Evolutionary conservation across 352 stramenopile genomes (phyloP).

Genomic region (Sclerospora graminicola): DNA sequence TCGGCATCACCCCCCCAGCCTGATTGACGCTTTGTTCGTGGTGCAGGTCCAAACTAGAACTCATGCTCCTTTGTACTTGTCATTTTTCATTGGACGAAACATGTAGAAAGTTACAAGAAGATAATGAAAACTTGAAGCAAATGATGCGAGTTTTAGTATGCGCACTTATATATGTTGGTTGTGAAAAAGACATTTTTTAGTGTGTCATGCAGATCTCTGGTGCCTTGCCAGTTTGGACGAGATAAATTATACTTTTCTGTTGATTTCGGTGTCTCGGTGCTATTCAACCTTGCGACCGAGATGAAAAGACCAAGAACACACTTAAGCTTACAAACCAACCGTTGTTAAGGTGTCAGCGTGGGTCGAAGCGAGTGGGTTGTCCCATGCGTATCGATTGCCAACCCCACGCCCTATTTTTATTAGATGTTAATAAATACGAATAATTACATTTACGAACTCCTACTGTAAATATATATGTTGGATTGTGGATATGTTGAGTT

Average conservation of each 20-base stretch:
- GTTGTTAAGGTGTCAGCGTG: too few relatives aligned
- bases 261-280: slow-evolving; percentile 27
- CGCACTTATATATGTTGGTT: slow-evolving; percentile 24
- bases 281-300: too few relatives aligned
- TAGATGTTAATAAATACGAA: too few relatives aligned
- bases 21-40: background rate
- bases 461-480: too few relatives aligned
- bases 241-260: slow-evolving; percentile 25
- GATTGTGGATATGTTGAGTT: too few relatives aligned
- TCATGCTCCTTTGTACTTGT: slow-evolving; percentile 52
- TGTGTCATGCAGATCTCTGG: slow-evolving; percentile 70
- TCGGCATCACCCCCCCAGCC: background rate
- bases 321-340: too few relatives aligned
- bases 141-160: slow-evolving; percentile 27
- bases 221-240: slow-evolving; percentile 13
- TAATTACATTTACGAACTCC: too few relatives aligned
- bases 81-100: slow-evolving; percentile 29
- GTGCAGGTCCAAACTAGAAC: slow-evolving; percentile 42
- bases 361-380: too few relatives aligned
- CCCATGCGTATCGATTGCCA: too few relatives aligned
- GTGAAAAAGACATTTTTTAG: slow-evolving; percentile 34
- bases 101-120: background rate
- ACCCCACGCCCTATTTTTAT: too few relatives aligned
- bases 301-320: too few relatives aligned
- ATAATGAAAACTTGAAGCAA: slow-evolving; percentile 2